Conservation (phyloP, 495 filamentous ascomycete genomes). For the Talaromyces borbonicus region DNA sequence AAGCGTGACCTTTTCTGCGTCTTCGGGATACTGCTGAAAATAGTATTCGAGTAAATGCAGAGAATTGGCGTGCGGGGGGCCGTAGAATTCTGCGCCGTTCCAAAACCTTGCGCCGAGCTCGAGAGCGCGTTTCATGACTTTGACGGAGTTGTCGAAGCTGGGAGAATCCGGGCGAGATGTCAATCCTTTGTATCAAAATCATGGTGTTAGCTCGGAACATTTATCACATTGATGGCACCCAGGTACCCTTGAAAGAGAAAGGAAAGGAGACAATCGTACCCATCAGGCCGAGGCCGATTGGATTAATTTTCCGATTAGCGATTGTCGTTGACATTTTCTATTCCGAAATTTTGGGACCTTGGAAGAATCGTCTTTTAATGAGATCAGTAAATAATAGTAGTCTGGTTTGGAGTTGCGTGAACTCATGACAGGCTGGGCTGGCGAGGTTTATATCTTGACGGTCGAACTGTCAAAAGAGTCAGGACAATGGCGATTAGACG, state of each 20-base stretch:
- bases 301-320: slow-evolving; percentile 15
- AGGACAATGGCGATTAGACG: too few species aligned
- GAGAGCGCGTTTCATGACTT: slow-evolving; percentile 49
- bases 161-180: slow-evolving; percentile 48
- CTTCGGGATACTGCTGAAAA: slow-evolving; percentile 39
- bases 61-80: slow-evolving; percentile 46
- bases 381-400: too few species aligned
- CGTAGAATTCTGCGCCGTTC: slow-evolving; percentile 65
- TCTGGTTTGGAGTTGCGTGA: too few species aligned
- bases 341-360: too few species aligned
- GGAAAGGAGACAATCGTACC: neutral
- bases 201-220: slow-evolving; percentile 1
- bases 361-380: too few species aligned
- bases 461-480: too few species aligned
- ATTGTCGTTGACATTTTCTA: slow-evolving; percentile 4
- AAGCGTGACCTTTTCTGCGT: slow-evolving; percentile 36
- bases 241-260: neutral
- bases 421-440: too few species aligned
- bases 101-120: slow-evolving; percentile 49
- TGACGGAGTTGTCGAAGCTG: slow-evolving; percentile 45
- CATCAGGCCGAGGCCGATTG: slow-evolving; percentile 21
- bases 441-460: too few species aligned
- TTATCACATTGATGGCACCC: too few species aligned
- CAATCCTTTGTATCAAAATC: slow-evolving; percentile 30
- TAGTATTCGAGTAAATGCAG: slow-evolving; percentile 37